Evolutionary conservation across 2,329 filamentous ascomycete species (phyloP).

Genomic region (Monilinia vaccinii-corymbosi): DNA sequence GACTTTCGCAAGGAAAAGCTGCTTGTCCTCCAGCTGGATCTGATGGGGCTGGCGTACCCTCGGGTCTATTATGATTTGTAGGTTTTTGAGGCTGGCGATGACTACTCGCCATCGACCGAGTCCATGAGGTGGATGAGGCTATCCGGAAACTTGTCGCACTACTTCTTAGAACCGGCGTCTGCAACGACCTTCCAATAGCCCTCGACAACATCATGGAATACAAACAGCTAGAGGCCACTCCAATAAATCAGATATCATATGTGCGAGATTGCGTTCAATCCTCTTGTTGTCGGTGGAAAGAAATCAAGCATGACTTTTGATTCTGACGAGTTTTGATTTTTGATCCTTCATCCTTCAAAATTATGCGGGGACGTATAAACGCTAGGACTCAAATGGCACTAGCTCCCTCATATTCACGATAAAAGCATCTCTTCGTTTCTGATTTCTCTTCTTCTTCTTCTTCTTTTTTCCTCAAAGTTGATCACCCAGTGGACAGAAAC

Average conservation of each 20-base stretch:
- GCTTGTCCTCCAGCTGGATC: slow-evolving; percentile 12
- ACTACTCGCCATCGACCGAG: slow-evolving; percentile 36
- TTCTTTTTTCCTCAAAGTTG: slow-evolving; percentile 44
- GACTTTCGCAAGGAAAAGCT: slow-evolving; percentile 15
- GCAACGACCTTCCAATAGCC: slow-evolving; percentile 23
- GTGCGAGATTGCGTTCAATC: slow-evolving; percentile 3
- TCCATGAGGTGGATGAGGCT: slow-evolving; percentile 33
- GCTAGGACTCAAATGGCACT: not conserved
- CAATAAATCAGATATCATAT: slow-evolving; percentile 25
- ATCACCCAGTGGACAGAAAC: slow-evolving; percentile 40
- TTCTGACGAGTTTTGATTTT: too few relatives aligned
- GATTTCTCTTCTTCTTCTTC: slow-evolving; percentile 26
- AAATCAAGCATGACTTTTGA: not conserved
- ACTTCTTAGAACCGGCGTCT: slow-evolving; percentile 21
- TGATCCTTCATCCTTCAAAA: not conserved
- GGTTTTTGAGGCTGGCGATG: slow-evolving; percentile 24
- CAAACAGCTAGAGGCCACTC: slow-evolving; percentile 15
- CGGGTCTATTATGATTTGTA: slow-evolving; percentile 17
- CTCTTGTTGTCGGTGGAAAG: not conserved
- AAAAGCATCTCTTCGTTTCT: slow-evolving; percentile 1
- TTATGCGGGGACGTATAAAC: not conserved
- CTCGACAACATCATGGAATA: slow-evolving; percentile 27
- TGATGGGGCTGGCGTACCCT: slow-evolving; percentile 13
- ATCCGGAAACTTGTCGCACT: slow-evolving; percentile 27
- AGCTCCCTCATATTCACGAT: not conserved